Evolutionary conservation across 2,329 filamentous ascomycete genomes (phyloP).

Genomic region (Dactylellina sp.): DNA sequence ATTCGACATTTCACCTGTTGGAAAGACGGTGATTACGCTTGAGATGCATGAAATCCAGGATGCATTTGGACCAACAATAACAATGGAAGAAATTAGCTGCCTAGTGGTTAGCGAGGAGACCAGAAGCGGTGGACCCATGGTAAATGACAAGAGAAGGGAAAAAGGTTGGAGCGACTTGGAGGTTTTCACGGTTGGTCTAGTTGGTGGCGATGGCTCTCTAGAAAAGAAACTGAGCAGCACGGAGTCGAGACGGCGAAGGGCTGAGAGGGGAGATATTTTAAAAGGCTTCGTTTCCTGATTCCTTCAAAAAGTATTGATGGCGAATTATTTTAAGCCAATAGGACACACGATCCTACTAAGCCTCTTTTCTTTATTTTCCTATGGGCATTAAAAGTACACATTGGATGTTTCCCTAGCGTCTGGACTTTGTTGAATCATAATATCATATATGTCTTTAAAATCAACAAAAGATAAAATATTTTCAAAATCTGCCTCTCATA

Average conservation of each 20-base stretch:
- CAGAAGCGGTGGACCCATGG: constrained; percentile 80
- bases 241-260: constrained; percentile 57
- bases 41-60: constrained; percentile 88
- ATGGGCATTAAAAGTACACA: too few species aligned
- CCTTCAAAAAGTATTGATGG: background rate
- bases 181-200: constrained; percentile 88
- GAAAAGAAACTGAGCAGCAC: constrained; percentile 63
- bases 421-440: too few species aligned
- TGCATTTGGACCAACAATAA: constrained; percentile 89
- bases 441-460: too few species aligned
- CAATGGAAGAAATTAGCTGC: constrained; percentile 79
- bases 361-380: background rate
- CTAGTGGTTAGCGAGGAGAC: constrained; percentile 92
- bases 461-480: too few species aligned
- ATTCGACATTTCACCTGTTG: constrained; percentile 28
- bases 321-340: background rate
- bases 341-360: background rate
- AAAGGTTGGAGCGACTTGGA: constrained; percentile 81
- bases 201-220: constrained; percentile 74
- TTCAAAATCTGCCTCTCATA: too few species aligned
- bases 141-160: constrained; percentile 83
- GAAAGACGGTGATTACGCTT: constrained; percentile 68
- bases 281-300: constrained; percentile 43
- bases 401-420: too few species aligned
- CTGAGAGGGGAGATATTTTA: constrained; percentile 38